These are phyloP conservation scores for Pseudocercospora fuligena DNA, from an alignment of 2,329 filamentous ascomycete species.

Conservation along the genomic window DNA sequence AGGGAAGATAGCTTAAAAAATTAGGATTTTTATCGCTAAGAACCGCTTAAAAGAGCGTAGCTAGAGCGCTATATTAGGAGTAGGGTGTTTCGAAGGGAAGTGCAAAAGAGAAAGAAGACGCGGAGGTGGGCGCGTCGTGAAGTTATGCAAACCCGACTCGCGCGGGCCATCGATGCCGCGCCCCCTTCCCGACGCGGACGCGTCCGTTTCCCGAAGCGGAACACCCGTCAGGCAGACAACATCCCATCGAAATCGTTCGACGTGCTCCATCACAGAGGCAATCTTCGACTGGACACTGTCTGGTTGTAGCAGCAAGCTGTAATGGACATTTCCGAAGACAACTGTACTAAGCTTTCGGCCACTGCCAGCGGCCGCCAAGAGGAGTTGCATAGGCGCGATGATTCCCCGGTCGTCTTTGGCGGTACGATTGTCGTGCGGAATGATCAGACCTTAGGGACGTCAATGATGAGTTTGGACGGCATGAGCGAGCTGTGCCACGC, in stretches of 20 bases:
- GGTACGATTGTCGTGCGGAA: not conserved
- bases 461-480: not conserved
- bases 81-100: not conserved
- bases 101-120: not conserved
- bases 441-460: not conserved
- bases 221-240: not conserved
- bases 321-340: not conserved
- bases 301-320: not conserved
- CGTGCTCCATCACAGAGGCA: not conserved
- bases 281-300: not conserved
- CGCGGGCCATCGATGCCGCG: not conserved
- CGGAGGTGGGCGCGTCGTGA: not conserved
- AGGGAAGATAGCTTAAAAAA: too few species aligned
- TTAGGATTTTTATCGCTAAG: too few species aligned
- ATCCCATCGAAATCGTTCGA: not conserved
- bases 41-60: not conserved
- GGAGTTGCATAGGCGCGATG: not conserved
- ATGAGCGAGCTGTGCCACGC: too few species aligned
- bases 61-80: not conserved
- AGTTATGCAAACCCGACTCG: not conserved
- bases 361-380: not conserved
- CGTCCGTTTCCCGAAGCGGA: not conserved
- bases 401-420: not conserved
- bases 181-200: not conserved
- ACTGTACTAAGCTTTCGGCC: not conserved